Evolutionary conservation across 2,329 filamentous ascomycete genomes (phyloP), one percentile per base, ranked within the genome.

Genomic region (Didymellaceae sp.): DNA sequence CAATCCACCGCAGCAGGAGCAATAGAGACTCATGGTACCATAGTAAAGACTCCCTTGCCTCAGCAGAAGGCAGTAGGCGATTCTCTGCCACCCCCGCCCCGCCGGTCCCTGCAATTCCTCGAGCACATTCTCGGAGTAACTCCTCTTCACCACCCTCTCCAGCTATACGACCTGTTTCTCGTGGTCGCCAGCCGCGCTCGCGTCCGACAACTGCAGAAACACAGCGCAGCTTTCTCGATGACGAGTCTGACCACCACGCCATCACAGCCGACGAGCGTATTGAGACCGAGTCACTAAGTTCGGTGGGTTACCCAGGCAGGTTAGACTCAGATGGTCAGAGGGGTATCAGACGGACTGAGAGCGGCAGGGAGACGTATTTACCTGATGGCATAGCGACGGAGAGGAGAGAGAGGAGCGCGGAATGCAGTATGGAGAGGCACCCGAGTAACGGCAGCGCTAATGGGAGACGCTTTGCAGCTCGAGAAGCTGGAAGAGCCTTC

Each of bases 351-450:
- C 43, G 50, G 13, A 54, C 53, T 2, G 35, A 9, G 1, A 57
- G 48, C 18, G 51, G 51, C 2, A 32, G 51, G 13, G 50, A 52
- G n/a, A 55, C 51, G 16, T 54, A 61, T 30, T 7, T 55, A 3
- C 48, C 54, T 0, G 55, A 59, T 24, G 55, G 54, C 2, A 2
- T 47, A 3, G 43, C 32, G 18, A 11, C 30, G 16, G 37, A 44
- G 17, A 11, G 31, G 32, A 28, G 49, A 13, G 43, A 52, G n/a
- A 38, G 42, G 5, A 45, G 35, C 6, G 49, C 38, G 20, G 49
- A 45, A 31, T 18, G 49, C 14, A 40, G 3, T 20, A 5, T 44
- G 4, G 49, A 47, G 18, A 44, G 49, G 20, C 18, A 30, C 10
- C 0, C 37, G 25, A 51, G 48, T 9, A 25, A 5, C 24, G 38